phyloP scores from a whole-genome alignment of 805 yeast species.

The Candida koratica region DNA sequence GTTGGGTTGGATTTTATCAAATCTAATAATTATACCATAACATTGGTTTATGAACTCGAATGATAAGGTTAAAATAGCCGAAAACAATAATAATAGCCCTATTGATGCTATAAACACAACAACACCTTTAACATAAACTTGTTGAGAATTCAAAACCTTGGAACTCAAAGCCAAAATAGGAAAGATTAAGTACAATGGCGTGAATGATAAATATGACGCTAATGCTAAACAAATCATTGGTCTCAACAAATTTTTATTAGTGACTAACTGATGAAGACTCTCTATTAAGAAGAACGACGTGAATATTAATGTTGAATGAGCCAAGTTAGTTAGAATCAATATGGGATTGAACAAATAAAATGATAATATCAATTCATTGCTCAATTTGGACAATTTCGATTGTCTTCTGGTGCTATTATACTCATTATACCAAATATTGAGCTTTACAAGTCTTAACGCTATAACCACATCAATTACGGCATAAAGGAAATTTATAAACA shows the following conservation, averaged over 20 bases:
- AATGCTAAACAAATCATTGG: constrained; percentile 54
- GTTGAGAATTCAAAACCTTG: constrained; percentile 13
- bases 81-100: constrained; percentile 22
- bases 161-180: constrained; percentile 48
- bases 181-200: constrained; percentile 56
- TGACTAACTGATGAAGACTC: constrained; percentile 42
- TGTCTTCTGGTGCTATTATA: constrained; percentile 19
- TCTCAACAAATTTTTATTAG: constrained; percentile 34
- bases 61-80: constrained; percentile 26
- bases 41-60: constrained; percentile 26
- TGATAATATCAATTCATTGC: constrained; percentile 50
- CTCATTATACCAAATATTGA: constrained; percentile 42
- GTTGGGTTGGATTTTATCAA: constrained; percentile 79
- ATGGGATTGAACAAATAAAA: constrained; percentile 80
- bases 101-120: constrained; percentile 17
- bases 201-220: constrained; percentile 60
- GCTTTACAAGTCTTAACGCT: constrained; percentile 48
- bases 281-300: constrained; percentile 54
- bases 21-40: constrained; percentile 56
- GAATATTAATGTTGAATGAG: constrained; percentile 64
- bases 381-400: constrained; percentile 19
- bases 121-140: constrained; percentile 19
- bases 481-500: constrained; percentile 43
- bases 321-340: constrained; percentile 59
- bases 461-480: constrained; percentile 57